Evolutionary conservation across 805 yeast species (phyloP), one percentile per base, ranked within the genome.

Genomic region (Komagataella pseudopastoris): DNA sequence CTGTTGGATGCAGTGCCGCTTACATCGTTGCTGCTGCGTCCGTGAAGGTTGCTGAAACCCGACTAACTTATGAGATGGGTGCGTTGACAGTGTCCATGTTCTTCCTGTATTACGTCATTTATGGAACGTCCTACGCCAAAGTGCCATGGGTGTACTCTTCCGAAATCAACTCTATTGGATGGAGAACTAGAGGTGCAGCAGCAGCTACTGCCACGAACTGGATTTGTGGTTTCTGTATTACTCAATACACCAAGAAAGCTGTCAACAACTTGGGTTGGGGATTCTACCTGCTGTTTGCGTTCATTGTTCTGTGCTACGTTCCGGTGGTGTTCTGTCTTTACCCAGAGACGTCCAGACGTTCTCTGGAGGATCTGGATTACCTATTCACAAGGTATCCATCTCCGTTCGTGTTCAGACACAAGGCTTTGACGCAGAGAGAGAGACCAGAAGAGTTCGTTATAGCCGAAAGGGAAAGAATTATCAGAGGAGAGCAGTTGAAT

Each of bases 331-430:
- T 68, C 74, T 75, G 82, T 68, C 77, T 74, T 65, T 85, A 81
- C 64, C 91, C 90, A 46, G 91, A 85, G 69, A 83, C 89, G 47
- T 80, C 85, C 36, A 88, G 88, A 49, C 76, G 88, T 63, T 73
- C 85, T 44, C 73, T 85, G 65, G 90, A 84, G 65, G 88, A 83
- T 61, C 77, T 84, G 63, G 90, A 84, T 62, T 80, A 81, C 60
- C 80, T 84, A 52, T 79, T 68, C 44, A 17, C 17, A 17, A 44
- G 44, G 43, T 49, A 49, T 23, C 39, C 20, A 6, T 12, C 16
- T 14, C 56, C 50, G 6, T 14, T 49, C 23, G 51, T 49, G 6
- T 45, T 22, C 51, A 23, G 23, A 20, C 39, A 49, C 48, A 49
- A 49, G 47, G 30, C 36, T 23, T 44, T 49, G 14, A 49, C 46